Evolutionary conservation across 1,139 yeast species (phyloP), one percentile per base, ranked within the genome.

Genomic region (Scheffersomyces parashehatae): DNA sequence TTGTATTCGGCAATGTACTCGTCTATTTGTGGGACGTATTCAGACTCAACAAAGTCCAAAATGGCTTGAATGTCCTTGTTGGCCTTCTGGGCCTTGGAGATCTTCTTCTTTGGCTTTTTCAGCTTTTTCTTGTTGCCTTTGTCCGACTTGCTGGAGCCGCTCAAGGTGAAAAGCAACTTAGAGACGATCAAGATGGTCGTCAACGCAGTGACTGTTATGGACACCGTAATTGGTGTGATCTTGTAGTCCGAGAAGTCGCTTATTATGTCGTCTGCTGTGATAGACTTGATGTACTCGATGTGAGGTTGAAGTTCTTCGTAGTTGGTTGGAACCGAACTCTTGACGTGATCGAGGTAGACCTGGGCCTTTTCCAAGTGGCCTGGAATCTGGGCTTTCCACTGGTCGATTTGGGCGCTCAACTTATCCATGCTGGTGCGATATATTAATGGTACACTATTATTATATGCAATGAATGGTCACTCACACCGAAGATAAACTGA

Each of bases 21-120:
- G 50, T 74, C 76, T 47, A 75, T 74, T 46, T 71, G 62, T 1
- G 77, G 77, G 35, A 73, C 77, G 57, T 72, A 74, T 24, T 61
- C 64, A 34, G 56, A 60, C 53, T 73, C 79, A 40, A 74, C 76
- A 45, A 54, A 62, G 48, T 73, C 78, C 55, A 73, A 68, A 29
- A 73, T 63, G 26, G 51, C 56, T 53, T 72, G 77, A 50, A 75
- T 74, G 38, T 67, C 67, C 42, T 59, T 60, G 53, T 73, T 74
- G 36, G 77, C 69, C 54, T 59, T 65, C 54, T 72, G 77, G n/a
- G 78, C 77, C 53, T 65, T 69, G 34, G 73, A 58, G 30, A 64
- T 56, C 59, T 63, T 70, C 65, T 72, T 73, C 59, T 68, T 70
- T 46, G 61, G 55, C 48, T 57, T 55, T 49, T 61, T 62, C 44